These are phyloP conservation scores for Oryza australiensis DNA, from an alignment of 176 grass and related monocot genomes.

Conservation along the genomic window DNA sequence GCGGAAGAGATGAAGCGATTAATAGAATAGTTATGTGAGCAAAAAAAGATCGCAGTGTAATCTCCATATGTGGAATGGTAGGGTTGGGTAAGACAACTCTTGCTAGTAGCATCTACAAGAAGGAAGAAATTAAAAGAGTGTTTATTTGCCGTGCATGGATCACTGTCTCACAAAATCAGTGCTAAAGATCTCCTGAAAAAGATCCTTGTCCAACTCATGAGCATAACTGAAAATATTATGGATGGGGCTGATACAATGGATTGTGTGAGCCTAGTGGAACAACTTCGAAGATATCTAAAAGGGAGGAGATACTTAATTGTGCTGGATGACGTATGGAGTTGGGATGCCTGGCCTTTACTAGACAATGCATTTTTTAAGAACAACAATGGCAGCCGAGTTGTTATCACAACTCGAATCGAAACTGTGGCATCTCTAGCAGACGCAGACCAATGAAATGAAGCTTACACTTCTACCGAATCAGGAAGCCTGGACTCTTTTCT, in stretches of 20 bases:
- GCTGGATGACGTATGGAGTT: constrained; percentile 54
- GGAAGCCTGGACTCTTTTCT: constrained; percentile 49
- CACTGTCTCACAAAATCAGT: constrained; percentile 43
- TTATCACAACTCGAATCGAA: constrained; percentile 49
- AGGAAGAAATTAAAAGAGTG: constrained; percentile 31
- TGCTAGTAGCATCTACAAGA: constrained; percentile 41
- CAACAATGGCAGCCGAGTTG: constrained; percentile 16
- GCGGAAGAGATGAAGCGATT: constrained; percentile 32
- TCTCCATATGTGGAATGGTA: constrained; percentile 55
- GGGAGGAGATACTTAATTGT: constrained; percentile 46
- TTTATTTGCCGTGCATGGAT: constrained; percentile 48
- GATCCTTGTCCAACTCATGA: constrained; percentile 35
- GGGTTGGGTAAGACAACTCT: constrained; percentile 54
- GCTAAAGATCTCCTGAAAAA: constrained; percentile 47
- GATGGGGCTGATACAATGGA: constrained; percentile 35
- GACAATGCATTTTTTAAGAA: constrained; percentile 36
- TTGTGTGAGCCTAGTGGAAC: constrained; percentile 23
- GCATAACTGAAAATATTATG: constrained; percentile 12
- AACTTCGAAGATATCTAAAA: constrained; percentile 28
- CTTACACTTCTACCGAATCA: constrained; percentile 31
- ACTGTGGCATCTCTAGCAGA: constrained; percentile 33
- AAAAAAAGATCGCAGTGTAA: constrained; percentile 23
- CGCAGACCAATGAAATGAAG: constrained; percentile 8
- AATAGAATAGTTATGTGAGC: constrained; percentile 30
- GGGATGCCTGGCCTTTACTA: constrained; percentile 41